Evolutionary conservation across 371 early-diverging fungal species (phyloP), one percentile per base, ranked within the genome.

Genomic region (Mycotypha africana): DNA sequence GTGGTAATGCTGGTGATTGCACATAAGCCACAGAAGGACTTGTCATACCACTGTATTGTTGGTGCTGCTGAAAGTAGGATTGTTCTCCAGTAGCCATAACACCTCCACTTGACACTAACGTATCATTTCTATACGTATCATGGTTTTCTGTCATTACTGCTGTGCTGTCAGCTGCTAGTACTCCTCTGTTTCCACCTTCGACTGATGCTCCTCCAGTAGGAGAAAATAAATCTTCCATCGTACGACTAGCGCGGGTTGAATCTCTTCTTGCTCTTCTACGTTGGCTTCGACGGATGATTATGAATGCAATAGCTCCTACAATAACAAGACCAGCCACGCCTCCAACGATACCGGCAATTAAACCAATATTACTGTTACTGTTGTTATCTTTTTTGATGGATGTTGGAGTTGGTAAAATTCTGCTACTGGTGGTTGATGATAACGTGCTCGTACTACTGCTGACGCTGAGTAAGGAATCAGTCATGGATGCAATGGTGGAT

Each of bases 281-380:
- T 30, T 42, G 49, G 15, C 48, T 48, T 25, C 48, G 48, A 35
- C 60, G 60, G 17, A 59, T 45, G n/a, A 49, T 34, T n/a, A 44
- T 19, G 3, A 53, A 28, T 4, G 42, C 47, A 34, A 47, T 20
- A 1, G 55, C 60, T n/a, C 46, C 49, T 16, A 59, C 14, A 7
- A 54, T 16, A n/a, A 24, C 36, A 30, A 39, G 30, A 24, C 47
- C 60, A 25, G 31, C 51, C 9, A 55, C 35, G 30, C 49, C 60
- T n/a, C 60, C 60, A n/a, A 51, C 55, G 43, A 59, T 47, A 26
- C 55, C 60, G 22, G 47, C 60, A 24, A 59, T 49, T 5, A 59
- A 17, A 3, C 47, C 51, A 6, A 40, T 25, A 35, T 51, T 59
- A 10, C 21, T 32, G 5, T 39, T 26, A 12, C 25, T 9, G 19